These are phyloP conservation scores for Botrytis porri DNA, from an alignment of 2,329 filamentous ascomycete genomes.

Conservation along the genomic window DNA sequence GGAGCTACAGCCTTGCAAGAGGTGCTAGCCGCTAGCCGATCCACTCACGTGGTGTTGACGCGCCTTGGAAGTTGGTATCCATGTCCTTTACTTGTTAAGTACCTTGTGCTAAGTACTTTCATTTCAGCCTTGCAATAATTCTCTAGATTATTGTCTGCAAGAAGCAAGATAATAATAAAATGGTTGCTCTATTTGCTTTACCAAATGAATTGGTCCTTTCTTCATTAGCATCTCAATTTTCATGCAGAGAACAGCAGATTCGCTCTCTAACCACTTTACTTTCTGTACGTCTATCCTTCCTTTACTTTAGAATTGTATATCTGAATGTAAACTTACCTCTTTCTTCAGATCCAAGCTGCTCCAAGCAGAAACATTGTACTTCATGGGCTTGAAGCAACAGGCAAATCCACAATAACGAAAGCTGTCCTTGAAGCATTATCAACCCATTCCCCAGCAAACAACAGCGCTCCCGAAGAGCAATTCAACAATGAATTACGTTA, in stretches of 20 bases:
- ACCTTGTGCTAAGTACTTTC: neutral
- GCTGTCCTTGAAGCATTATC: constrained; percentile 54
- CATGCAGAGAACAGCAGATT: constrained; percentile 58
- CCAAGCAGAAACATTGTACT: constrained; percentile 60
- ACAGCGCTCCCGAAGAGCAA: constrained; percentile 52
- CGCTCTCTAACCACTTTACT: constrained; percentile 56
- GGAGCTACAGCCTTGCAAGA: neutral
- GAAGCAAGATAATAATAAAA: constrained; percentile 22
- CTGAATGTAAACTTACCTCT: constrained; percentile 26
- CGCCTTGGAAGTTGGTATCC: neutral
- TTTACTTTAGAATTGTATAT: neutral
- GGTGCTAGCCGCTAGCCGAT: neutral
- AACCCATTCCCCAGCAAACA: constrained; percentile 50
- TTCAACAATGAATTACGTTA: constrained; percentile 49
- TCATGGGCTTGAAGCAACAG: constrained; percentile 82
- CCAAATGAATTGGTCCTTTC: constrained; percentile 52
- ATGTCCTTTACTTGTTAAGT: neutral
- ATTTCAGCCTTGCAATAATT: neutral
- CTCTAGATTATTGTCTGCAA: neutral
- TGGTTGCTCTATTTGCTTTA: constrained; percentile 48
- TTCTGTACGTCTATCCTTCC: constrained; percentile 30
- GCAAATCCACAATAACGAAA: constrained; percentile 71
- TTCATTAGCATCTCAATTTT: constrained; percentile 49
- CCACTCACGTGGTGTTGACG: constrained; percentile 1
- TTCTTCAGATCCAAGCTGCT: constrained; percentile 17